Evolutionary conservation across 441 rosid genomes (phyloP).

Genomic region (Arabidopsis hybrid): DNA sequence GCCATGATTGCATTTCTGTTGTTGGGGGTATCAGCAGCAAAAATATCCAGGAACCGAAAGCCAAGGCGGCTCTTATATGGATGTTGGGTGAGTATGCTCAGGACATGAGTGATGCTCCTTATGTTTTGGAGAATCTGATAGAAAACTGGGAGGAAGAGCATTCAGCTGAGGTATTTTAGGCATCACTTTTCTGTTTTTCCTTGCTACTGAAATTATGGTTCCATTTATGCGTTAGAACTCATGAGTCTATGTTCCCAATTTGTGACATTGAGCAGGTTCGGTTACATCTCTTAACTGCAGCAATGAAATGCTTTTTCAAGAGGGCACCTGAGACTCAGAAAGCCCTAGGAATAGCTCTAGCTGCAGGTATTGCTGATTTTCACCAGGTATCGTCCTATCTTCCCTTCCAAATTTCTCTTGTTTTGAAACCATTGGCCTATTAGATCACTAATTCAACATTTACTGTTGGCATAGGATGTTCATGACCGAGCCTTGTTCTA

Average conservation of each 20-base stretch:
- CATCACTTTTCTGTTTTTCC: slow-evolving; percentile 14
- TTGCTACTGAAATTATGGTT: slow-evolving; percentile 31
- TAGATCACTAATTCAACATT: slow-evolving; percentile 24
- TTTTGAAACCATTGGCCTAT: neutral
- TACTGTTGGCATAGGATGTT: slow-evolving; percentile 76
- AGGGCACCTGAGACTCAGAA: slow-evolving; percentile 96
- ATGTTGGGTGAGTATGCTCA: slow-evolving; percentile 98
- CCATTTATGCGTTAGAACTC: slow-evolving; percentile 14
- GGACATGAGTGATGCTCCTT: slow-evolving; percentile 98
- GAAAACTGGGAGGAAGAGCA: slow-evolving; percentile 97
- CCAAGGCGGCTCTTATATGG: slow-evolving; percentile 98
- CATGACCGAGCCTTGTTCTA: slow-evolving; percentile 98
- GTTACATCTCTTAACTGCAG: slow-evolving; percentile 92
- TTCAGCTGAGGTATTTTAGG: slow-evolving; percentile 77
- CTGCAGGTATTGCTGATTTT: slow-evolving; percentile 91
- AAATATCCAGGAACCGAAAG: slow-evolving; percentile 93
- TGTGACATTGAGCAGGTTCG: slow-evolving; percentile 71
- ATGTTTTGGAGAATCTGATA: slow-evolving; percentile 79
- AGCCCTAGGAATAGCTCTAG: slow-evolving; percentile 87
- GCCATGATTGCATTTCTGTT: slow-evolving; percentile 99
- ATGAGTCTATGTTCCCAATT: slow-evolving; percentile 19
- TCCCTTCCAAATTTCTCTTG: slow-evolving; percentile 14
- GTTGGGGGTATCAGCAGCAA: slow-evolving; percentile 97
- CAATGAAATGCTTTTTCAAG: slow-evolving; percentile 94
- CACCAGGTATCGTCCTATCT: slow-evolving; percentile 71